A percentile compares a stretch with the other conserved stretches of the same genome.
Evolutionary conservation across 169 alveolate species (phyloP).

Genomic region (Plasmodium berghei): DNA sequence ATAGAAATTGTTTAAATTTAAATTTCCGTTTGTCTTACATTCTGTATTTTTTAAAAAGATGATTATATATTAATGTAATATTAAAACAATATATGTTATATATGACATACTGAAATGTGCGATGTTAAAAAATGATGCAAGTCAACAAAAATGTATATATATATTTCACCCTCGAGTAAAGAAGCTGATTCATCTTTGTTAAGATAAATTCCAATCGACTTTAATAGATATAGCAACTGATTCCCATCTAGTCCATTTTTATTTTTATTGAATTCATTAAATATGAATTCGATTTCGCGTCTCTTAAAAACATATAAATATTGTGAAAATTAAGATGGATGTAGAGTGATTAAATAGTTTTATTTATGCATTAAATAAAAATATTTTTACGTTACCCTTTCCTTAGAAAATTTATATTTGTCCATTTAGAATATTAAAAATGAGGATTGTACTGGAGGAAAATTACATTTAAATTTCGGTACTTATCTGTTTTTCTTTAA

Average conservation of each 20-base stretch:
- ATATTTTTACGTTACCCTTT: conserved; percentile 63
- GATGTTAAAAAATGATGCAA: conserved; percentile 27
- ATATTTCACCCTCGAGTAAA: conserved; percentile 46
- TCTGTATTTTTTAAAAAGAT: conserved; percentile 55
- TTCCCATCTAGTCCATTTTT: conserved; percentile 66
- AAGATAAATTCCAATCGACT: conserved; percentile 59
- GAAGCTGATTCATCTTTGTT: conserved; percentile 64
- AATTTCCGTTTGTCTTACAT: conserved; percentile 54
- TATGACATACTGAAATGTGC: conserved; percentile 6
- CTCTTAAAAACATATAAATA: conserved; percentile 43
- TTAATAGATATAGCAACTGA: conserved; percentile 33
- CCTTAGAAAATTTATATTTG: conserved; percentile 61
- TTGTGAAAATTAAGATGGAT: conserved; percentile 4
- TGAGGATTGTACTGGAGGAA: conserved; percentile 15
- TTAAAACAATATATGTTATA: conserved; percentile 11
- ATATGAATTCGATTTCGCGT: conserved; percentile 54
- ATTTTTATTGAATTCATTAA: conserved; percentile 63
- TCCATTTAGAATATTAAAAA: conserved; percentile 49
- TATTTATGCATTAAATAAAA: conserved; percentile 3
- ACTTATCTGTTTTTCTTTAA: not conserved
- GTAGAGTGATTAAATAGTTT: not conserved
- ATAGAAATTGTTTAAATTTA: conserved; percentile 62
- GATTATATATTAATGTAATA: conserved; percentile 14
- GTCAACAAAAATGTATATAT: conserved; percentile 22
- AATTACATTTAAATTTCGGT: not conserved